Evolutionary conservation across 768 basidiomycete genomes (phyloP).

Genomic region (Mycena kentingensis): DNA sequence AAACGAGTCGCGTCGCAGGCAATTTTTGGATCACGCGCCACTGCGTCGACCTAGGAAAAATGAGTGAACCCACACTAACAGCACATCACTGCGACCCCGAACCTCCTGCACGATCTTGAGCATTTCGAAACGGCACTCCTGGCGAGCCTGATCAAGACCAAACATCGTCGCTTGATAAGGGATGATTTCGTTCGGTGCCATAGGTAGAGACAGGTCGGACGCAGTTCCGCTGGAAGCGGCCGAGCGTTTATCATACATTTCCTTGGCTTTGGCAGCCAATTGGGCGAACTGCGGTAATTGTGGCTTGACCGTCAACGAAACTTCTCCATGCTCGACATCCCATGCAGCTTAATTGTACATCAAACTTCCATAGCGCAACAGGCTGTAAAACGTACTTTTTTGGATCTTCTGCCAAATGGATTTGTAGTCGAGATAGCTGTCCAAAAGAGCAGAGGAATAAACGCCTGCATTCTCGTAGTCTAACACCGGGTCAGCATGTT

Average conservation of each 20-base stretch:
- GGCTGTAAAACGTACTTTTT: neutral
- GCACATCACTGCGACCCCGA: neutral
- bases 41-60: conserved; percentile 6
- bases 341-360: conserved; percentile 1
- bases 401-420: conserved; percentile 7
- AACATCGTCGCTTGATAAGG: neutral
- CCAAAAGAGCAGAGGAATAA: conserved; percentile 8
- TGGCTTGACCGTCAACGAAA: neutral
- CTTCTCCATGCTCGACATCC: conserved; percentile 2
- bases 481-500: neutral
- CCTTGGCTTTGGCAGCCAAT: neutral
- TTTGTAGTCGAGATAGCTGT: conserved; percentile 12
- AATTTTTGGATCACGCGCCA: conserved; percentile 2
- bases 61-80: neutral
- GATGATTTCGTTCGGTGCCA: neutral
- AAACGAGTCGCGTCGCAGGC: neutral
- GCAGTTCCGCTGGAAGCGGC: neutral
- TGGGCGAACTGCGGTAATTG: neutral
- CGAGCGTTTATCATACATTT: neutral
- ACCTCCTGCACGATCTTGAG: conserved; percentile 13
- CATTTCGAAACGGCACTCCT: conserved; percentile 11
- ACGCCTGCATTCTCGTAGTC: conserved; percentile 10
- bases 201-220: neutral
- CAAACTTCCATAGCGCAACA: neutral
- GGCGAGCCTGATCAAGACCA: conserved; percentile 3